phyloP scores from a whole-genome alignment of 2,329 filamentous ascomycete genomes.

The Neopestalotiopsis rosae region DNA sequence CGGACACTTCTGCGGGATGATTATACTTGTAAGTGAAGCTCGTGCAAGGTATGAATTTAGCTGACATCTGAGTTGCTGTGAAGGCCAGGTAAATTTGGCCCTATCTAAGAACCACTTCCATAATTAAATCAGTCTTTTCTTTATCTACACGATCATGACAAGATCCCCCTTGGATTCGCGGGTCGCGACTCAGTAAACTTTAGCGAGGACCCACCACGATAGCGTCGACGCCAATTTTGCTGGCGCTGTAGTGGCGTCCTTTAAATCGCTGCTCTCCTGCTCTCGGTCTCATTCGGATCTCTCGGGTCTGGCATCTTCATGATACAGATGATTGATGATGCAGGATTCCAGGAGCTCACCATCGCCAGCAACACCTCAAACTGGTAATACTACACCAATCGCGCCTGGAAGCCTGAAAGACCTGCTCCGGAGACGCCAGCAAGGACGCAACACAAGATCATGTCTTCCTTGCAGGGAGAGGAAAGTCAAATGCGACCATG shows the following conservation, averaged over 20 bases:
- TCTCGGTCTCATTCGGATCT: not conserved
- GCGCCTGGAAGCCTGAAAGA: not conserved
- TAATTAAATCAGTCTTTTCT: not conserved
- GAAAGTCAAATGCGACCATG: constrained; percentile 6
- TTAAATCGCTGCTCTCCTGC: not conserved
- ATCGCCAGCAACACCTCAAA: not conserved
- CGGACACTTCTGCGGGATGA: too few relatives aligned
- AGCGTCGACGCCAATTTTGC: not conserved
- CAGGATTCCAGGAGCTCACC: not conserved
- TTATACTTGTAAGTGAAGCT: too few relatives aligned
- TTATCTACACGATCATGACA: not conserved
- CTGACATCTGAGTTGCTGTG: too few relatives aligned
- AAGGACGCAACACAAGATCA: constrained; percentile 2
- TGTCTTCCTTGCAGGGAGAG: constrained; percentile 9
- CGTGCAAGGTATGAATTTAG: too few relatives aligned
- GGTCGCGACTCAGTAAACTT: not conserved
- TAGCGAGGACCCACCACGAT: not conserved
- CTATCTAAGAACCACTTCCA: too few relatives aligned
- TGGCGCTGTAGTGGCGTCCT: not conserved
- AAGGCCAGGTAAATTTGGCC: too few relatives aligned
- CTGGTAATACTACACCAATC: not conserved
- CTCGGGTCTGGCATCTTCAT: not conserved
- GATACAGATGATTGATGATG: not conserved
- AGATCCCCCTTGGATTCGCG: not conserved
- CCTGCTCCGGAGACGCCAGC: constrained; percentile 1